A percentile compares a stretch with the other conserved stretches of the same genome.
phyloP scores from a whole-genome alignment of 2,329 filamentous ascomycete genomes.

The Monilinia fructigena region DNA sequence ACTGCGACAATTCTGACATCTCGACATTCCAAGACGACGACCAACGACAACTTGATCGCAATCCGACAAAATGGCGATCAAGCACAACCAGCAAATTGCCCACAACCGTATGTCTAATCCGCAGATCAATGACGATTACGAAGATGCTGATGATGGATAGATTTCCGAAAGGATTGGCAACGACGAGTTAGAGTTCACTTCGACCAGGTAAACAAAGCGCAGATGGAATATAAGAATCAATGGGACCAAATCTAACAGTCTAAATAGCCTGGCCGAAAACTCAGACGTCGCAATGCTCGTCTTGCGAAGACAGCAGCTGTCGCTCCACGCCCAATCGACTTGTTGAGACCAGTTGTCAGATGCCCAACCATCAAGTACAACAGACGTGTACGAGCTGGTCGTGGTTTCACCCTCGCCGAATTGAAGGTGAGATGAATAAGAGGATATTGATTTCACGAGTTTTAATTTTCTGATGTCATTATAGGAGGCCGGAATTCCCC shows the following conservation, averaged over 20 bases:
- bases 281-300: constrained; percentile 85
- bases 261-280: constrained; percentile 89
- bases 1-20: constrained; percentile 29
- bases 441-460: constrained; percentile 6
- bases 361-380: constrained; percentile 99
- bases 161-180: constrained; percentile 99
- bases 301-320: constrained; percentile 92
- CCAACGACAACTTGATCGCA: constrained; percentile 38
- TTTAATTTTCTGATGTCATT: constrained; percentile 30
- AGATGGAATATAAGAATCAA: constrained; percentile 27
- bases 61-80: constrained; percentile 70
- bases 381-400: constrained; percentile 92
- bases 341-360: constrained; percentile 91
- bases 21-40: constrained; percentile 26
- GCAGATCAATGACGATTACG: constrained; percentile 35
- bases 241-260: constrained; percentile 39
- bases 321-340: constrained; percentile 95
- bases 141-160: constrained; percentile 49
- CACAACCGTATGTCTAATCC: constrained; percentile 75
- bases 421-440: constrained; percentile 73
- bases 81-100: constrained; percentile 98
- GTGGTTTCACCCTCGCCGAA: constrained; percentile 96
- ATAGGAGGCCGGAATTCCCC: constrained; percentile 95
- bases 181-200: constrained; percentile 98
- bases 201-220: constrained; percentile 77